Percentiles rank a stretch among this genome's conserved stretches.
These are phyloP conservation scores for Corylus avellana DNA, from an alignment of 306 rosid species.

Conservation along the genomic window DNA sequence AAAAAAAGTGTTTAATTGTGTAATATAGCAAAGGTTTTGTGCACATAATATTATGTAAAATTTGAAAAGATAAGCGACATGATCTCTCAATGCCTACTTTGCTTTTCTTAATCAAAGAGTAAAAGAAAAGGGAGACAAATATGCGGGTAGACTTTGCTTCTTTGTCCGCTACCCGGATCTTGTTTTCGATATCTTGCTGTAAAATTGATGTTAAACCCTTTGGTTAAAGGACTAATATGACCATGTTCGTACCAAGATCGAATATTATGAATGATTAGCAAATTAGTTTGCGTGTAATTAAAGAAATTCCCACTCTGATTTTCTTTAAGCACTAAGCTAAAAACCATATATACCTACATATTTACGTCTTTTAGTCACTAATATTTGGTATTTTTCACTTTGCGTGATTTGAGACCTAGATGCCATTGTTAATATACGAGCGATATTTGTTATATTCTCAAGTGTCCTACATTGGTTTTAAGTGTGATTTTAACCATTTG, in stretches of 20 bases:
- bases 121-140: neutral
- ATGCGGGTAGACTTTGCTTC: constrained; percentile 14
- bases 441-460: too few relatives aligned
- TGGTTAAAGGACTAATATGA: neutral
- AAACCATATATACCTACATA: neutral
- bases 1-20: neutral
- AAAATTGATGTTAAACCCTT: constrained; percentile 11
- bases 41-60: neutral
- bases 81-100: constrained; percentile 20
- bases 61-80: constrained; percentile 27
- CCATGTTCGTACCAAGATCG: constrained; percentile 12
- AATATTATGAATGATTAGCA: constrained; percentile 12
- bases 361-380: too few relatives aligned
- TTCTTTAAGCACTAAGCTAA: neutral
- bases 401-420: neutral
- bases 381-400: too few relatives aligned
- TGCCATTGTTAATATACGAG: neutral
- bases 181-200: constrained; percentile 2
- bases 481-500: too few relatives aligned
- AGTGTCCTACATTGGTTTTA: too few relatives aligned
- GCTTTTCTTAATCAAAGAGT: constrained; percentile 17
- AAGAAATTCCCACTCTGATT: constrained; percentile 18
- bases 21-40: neutral
- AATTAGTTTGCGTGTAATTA: constrained; percentile 21
- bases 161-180: constrained; percentile 28